phyloP scores from a whole-genome alignment of 352 stramenopile species.

The Globisporangium paroecandrum region DNA sequence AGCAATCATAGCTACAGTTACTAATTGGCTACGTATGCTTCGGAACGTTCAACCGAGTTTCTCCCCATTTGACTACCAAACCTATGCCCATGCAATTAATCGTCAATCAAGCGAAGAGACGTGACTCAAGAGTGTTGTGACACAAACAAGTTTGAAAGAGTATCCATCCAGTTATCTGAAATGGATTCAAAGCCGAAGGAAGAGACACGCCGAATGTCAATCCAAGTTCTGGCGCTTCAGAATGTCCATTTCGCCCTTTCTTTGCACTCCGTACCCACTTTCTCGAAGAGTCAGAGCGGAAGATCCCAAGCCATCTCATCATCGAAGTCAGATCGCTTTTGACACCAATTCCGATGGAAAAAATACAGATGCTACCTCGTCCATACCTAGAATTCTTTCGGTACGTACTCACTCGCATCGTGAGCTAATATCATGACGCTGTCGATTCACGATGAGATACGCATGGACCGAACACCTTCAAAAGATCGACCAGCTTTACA shows the following conservation, averaged over 20 bases:
- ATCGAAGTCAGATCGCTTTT: neutral
- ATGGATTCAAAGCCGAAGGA: neutral
- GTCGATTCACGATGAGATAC: neutral
- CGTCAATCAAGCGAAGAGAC: too few species aligned
- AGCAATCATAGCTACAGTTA: neutral
- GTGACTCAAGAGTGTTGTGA: too few species aligned
- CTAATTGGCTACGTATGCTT: neutral
- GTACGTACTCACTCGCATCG: neutral
- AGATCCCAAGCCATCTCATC: neutral
- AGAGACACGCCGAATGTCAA: slow-evolving; percentile 7
- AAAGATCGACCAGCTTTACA: slow-evolving; percentile 1
- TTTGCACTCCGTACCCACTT: slow-evolving; percentile 10
- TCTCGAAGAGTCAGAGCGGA: neutral
- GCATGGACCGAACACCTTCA: neutral
- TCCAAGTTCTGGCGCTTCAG: slow-evolving; percentile 9
- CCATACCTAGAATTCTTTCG: slow-evolving; percentile 1
- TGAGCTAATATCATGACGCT: slow-evolving; percentile 10
- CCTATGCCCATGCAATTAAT: too few species aligned
- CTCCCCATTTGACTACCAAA: neutral
- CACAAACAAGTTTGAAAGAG: neutral
- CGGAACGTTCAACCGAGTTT: neutral
- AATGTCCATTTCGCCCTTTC: slow-evolving; percentile 7
- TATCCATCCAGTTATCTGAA: neutral
- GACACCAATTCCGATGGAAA: too few species aligned
- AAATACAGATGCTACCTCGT: neutral